Percentiles rank a stretch among this genome's conserved stretches.
These are phyloP conservation scores for Termitomyces sp. DNA, from an alignment of 768 basidiomycete species.

Conservation along the genomic window DNA sequence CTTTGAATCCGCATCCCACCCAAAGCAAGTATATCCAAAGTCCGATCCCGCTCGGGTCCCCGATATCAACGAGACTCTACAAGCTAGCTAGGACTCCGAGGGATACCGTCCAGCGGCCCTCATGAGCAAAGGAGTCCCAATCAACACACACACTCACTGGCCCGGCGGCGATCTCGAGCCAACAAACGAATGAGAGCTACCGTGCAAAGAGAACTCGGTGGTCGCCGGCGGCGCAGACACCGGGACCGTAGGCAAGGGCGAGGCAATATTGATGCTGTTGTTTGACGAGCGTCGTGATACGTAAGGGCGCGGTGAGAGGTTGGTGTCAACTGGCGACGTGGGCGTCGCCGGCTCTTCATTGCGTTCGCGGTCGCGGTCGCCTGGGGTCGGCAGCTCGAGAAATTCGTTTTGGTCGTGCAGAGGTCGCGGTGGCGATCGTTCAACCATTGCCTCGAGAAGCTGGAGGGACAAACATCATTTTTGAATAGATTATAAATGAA, in stretches of 20 bases:
- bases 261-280: constrained; percentile 35
- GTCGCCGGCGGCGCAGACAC: constrained; percentile 10
- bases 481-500: too few species aligned
- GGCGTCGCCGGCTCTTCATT: constrained; percentile 18
- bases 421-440: constrained; percentile 74
- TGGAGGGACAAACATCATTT: constrained; percentile 25
- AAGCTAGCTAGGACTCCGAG: too few species aligned
- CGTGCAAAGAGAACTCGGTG: constrained; percentile 10
- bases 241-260: constrained; percentile 30
- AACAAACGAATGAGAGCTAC: constrained; percentile 6
- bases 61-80: too few species aligned
- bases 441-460: constrained; percentile 84
- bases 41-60: neutral
- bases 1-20: neutral
- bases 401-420: constrained; percentile 60
- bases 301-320: constrained; percentile 52
- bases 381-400: constrained; percentile 18
- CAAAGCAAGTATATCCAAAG: too few species aligned
- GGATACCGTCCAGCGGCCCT: constrained; percentile 13
- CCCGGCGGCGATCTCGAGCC: constrained; percentile 13
- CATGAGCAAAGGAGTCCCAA: constrained; percentile 18
- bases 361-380: too few species aligned
- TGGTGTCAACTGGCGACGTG: constrained; percentile 24
- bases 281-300: constrained; percentile 49
- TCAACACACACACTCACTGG: too few species aligned